These are phyloP conservation scores for Astrephomene gubernaculifera DNA, from an alignment of 139 green algal species.

Conservation along the genomic window DNA sequence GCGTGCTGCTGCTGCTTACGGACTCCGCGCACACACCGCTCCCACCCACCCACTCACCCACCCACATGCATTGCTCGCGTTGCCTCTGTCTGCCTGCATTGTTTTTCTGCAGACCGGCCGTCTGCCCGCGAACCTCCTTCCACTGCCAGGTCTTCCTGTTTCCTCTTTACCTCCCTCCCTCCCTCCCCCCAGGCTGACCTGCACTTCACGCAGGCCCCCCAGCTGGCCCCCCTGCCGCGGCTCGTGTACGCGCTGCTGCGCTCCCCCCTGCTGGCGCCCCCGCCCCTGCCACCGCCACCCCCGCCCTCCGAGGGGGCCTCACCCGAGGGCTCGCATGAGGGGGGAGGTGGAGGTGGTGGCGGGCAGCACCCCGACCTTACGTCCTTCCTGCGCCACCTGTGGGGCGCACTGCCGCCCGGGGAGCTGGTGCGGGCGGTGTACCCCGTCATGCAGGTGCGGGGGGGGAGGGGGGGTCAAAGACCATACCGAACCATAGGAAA, in stretches of 20 bases:
- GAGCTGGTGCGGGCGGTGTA: conserved; percentile 86
- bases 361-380: conserved; percentile 78
- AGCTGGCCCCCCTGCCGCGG: conserved; percentile 80
- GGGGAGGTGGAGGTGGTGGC: not conserved
- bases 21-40: not conserved
- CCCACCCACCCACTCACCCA: not conserved
- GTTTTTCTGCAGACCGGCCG: too few species aligned
- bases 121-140: not conserved
- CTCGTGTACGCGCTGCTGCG: conserved; percentile 90
- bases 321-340: too few species aligned
- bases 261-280: conserved; percentile 55
- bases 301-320: not conserved
- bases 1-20: not conserved
- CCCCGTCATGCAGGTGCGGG: conserved; percentile 60
- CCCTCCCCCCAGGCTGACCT: conserved; percentile 68
- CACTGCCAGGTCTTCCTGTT: not conserved
- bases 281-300: not conserved
- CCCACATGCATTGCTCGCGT: too few species aligned
- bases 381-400: conserved; percentile 71
- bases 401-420: conserved; percentile 72
- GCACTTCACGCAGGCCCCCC: conserved; percentile 65
- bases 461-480: not conserved
- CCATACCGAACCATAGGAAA: too few species aligned
- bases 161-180: not conserved
- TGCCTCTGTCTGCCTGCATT: too few species aligned